Base-by-base conservation (phyloP, 768 basidiomycete genomes). In the Suillus plorans region DNA sequence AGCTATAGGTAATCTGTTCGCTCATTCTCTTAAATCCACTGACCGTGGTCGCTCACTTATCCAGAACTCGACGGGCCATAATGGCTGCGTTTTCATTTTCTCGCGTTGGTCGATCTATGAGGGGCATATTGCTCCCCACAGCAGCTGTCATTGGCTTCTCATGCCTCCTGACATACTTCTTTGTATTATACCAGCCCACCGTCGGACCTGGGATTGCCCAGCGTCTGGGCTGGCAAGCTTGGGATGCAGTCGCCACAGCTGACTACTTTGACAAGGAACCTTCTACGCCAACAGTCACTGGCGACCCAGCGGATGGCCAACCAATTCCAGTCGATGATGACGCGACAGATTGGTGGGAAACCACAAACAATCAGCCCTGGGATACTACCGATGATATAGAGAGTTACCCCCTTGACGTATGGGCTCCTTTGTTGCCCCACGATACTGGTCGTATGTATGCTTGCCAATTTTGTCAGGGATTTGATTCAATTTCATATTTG, bases 221-320 rank as follows among this genome's bases (percentile, higher is more conserved):
- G 70, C 83, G 85, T 53, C 79, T 97, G 22, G 94, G 94, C 36
- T 96, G 94, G 94, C 94, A 96, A 70, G 83, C 90, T 8, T 97
- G 92, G 92, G 94, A 92, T 52, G 71, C 84, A 4, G 81, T 95
- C 0, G 74, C 77, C 2, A 73, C 82, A 31, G 18, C n/a, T 3
- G 47, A 64, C 58, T 59, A 67, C 42, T 53, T 66, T 25, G 60
- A 53, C 18, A 42, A 55, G 20, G 66, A 3, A 60, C 65, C 28
- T 41, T 18, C 7, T 39, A 62, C 47, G n/a, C 39, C 37, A 28
- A 57, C 22, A 22, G 61, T 36, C 61, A 60, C 18, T 28, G 41
- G 58, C 42, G 61, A 58, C 4, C 31, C 44, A 37, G 68, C 36
- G 25, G 25, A 42, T 2, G 37, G 42, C 28, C 66, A 61, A 49